Evolutionary conservation across 768 basidiomycete species (phyloP), one percentile per base, ranked within the genome.

Genomic region (Pleurotus citrinopileatus): DNA sequence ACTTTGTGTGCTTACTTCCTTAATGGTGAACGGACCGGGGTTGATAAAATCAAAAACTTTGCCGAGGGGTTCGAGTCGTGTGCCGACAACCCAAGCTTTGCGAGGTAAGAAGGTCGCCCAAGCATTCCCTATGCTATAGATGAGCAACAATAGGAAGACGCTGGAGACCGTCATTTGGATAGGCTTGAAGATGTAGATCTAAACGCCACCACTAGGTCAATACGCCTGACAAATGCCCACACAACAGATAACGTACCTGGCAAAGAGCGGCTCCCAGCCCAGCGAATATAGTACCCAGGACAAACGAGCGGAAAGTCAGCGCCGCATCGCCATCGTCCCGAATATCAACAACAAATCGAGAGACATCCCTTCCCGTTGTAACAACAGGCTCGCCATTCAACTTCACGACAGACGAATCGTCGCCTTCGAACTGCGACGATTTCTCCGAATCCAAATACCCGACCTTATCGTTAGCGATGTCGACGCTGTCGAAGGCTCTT

Each of bases 131-230:
- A 74, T 57, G 3, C 74, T 70, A 61, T 82, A 84, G 26, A 74
- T 75, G 43, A 83, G 60, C 40, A 86, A 69, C 10, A 84, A 67
- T 15, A 84, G 62, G 67, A 85, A 86, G 9, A 84, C 80, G 0
- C 78, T 73, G 2, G 80, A 81, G 13, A 84, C 79, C 0, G 65
- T 45, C 57, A 76, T 71, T 55, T 77, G 71, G 2, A 82, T 65
- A 0, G 84, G 84, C 61, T 86, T 85, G 66, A 83, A 84, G 3
- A 73, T 50, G 60, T 83, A 84, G 28, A 85, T 81, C 82, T 84
- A 42, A 15, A 44, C 51, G 46, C 29, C 9, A 26, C 2, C 2
- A 51, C 42, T 15, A 25, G 13, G 58, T 43, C 13, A 20, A 32
- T 22, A 19, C 34, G 12, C 3, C 9, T 12, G 15, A 13, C 0